phyloP scores from a whole-genome alignment of 1,284 basidiomycete genomes.

The Tylopilus orsonianus region DNA sequence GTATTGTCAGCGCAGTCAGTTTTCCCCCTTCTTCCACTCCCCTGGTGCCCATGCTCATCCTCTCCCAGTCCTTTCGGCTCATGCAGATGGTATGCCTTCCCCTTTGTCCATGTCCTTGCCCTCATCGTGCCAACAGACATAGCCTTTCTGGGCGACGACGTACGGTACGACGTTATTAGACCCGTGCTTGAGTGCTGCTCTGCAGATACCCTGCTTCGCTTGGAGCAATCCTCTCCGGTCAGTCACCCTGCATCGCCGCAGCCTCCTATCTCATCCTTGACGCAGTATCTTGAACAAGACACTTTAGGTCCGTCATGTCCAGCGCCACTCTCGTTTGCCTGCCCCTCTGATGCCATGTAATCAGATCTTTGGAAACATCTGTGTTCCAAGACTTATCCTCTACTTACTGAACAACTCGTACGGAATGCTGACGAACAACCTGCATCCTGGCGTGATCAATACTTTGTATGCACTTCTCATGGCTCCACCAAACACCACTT shows the following conservation, averaged over 20 bases:
- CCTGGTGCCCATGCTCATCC: background rate
- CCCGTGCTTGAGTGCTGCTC: constrained; percentile 72
- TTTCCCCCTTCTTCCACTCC: background rate
- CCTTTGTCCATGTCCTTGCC: background rate
- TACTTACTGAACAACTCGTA: constrained; percentile 42
- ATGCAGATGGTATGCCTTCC: constrained; percentile 50
- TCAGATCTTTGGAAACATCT: constrained; percentile 70
- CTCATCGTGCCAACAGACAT: constrained; percentile 44
- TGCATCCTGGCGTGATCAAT: constrained; percentile 66
- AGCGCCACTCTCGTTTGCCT: background rate
- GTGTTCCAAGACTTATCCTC: constrained; percentile 58
- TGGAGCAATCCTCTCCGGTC: constrained; percentile 71
- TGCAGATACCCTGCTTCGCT: constrained; percentile 61
- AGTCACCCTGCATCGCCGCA: constrained; percentile 29
- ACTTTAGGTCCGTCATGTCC: constrained; percentile 51
- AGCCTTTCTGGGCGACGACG: constrained; percentile 53
- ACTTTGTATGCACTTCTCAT: constrained; percentile 50
- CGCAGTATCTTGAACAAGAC: constrained; percentile 54
- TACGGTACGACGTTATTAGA: constrained; percentile 61
- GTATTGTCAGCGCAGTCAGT: constrained; percentile 44
- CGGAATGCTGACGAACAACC: constrained; percentile 40
- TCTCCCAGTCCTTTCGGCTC: constrained; percentile 47
- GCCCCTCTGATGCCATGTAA: constrained; percentile 11
- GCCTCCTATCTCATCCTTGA: constrained; percentile 16
- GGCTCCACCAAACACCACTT: constrained; percentile 1